Evolutionary conservation across 2,329 filamentous ascomycete species (phyloP), one percentile per base, ranked within the genome.

Genomic region (Epichloe brachyelytri): DNA sequence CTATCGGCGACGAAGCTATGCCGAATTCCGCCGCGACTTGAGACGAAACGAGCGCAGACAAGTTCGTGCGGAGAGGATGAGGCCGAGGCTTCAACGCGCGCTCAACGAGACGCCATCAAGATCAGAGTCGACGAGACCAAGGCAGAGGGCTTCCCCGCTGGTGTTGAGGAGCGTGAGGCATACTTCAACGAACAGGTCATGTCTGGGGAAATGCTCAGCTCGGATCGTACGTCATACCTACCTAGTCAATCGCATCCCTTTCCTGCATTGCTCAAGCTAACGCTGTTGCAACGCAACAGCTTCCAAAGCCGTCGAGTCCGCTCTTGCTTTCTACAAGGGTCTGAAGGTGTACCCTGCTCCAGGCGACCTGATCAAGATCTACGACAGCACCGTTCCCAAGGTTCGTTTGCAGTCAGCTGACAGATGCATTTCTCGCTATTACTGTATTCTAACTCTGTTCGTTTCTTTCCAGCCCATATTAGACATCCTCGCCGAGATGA

Each of bases 371-470:
- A 96, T 98, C 68, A 80, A 80, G 63, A 95, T 98, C 69, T 98
- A 98, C 71, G 93, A 98, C 71, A 95, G 95, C 80, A 97, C 93
- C 34, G 90, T 97, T 44, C 85, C 91, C 61, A 96, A 96, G 86
- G 90, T 88, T 61, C 55, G 62, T 46, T 26, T 12, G 33, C 15
- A 37, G 17, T 19, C 33, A 41, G 22, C 3, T 20, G 11, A 1
- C 3, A 20, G 2, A 15, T 7, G 6, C 15, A 5, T 12, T 17
- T n/a, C 38, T 45, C 14, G 36, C 14, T 12, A 7, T 33, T 11
- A 6, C 37, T 12, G 38, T 19, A n/a, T 2, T 14, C 19, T 37
- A 46, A 45, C 43, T 36, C 50, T 20, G 26, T 40, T 11, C 36
- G 34, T 14, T 53, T 10, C 8, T 43, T 19, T 36, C 3, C 57